phyloP scores from a whole-genome alignment of 352 stramenopile species.

The Phytophthora fragariae region DNA sequence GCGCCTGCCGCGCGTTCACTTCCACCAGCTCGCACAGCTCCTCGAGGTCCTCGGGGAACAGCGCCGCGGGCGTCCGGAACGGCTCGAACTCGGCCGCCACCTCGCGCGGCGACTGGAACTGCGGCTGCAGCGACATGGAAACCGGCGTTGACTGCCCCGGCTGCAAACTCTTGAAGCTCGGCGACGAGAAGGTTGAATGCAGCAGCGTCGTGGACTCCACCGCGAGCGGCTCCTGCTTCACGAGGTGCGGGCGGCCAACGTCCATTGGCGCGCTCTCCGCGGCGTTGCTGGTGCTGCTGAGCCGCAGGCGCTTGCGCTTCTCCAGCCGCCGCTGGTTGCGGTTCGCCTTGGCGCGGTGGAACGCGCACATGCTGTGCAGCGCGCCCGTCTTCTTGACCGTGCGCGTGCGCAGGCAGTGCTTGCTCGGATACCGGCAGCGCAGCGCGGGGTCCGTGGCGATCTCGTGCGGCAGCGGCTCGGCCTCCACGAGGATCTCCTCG shows the following conservation, averaged over 20 bases:
- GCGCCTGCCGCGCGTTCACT: slow-evolving; percentile 17
- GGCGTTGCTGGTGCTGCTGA: slow-evolving; percentile 17
- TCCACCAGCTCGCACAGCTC: slow-evolving; percentile 50
- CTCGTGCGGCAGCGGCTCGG: slow-evolving; percentile 47
- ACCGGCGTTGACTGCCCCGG: neutral
- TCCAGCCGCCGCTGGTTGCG: slow-evolving; percentile 61
- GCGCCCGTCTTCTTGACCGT: slow-evolving; percentile 70
- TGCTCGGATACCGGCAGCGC: slow-evolving; percentile 64
- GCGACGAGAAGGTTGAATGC: slow-evolving; percentile 13
- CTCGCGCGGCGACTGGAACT: slow-evolving; percentile 33
- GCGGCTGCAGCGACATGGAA: neutral
- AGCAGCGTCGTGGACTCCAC: slow-evolving; percentile 3
- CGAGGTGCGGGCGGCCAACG: neutral
- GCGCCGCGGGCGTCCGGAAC: slow-evolving; percentile 40
- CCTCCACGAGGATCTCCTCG: slow-evolving; percentile 45
- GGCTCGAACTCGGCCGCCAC: slow-evolving; percentile 42
- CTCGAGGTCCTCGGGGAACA: slow-evolving; percentile 51
- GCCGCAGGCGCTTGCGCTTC: slow-evolving; percentile 44
- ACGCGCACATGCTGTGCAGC: slow-evolving; percentile 67
- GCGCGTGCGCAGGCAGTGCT: slow-evolving; percentile 58
- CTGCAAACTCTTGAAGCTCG: slow-evolving; percentile 13
- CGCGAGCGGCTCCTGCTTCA: slow-evolving; percentile 9
- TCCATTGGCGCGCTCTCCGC: neutral
- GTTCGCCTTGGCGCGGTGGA: slow-evolving; percentile 68
- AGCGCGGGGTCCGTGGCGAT: slow-evolving; percentile 44